phyloP scores from a whole-genome alignment of 2,329 filamentous ascomycete genomes.

The Akanthomyces muscarius region DNA sequence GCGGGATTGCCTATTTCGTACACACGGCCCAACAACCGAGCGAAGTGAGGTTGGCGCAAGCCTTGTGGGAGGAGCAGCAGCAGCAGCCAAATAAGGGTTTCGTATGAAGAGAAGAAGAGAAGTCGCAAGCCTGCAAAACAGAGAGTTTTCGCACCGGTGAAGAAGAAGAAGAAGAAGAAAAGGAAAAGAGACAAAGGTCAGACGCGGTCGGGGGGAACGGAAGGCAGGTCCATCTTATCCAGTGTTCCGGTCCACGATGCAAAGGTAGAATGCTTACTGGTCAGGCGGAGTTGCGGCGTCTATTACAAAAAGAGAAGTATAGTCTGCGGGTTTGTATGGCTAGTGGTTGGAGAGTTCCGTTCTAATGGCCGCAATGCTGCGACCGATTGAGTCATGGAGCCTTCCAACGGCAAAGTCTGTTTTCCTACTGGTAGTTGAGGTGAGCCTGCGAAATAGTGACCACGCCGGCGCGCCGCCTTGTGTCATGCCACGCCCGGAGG shows the following conservation, averaged over 20 bases:
- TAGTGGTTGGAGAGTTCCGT: background rate
- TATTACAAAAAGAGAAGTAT: background rate
- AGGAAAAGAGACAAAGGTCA: background rate
- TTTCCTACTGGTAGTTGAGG: background rate
- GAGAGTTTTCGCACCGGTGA: background rate
- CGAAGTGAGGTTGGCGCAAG: background rate
- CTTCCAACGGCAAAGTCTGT: background rate
- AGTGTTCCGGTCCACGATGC: constrained; percentile 17
- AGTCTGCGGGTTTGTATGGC: background rate
- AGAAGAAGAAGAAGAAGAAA: background rate
- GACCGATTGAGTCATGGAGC: constrained; percentile 8
- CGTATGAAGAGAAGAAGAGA: background rate
- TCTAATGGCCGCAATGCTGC: background rate
- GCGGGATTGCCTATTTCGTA: constrained; percentile 15
- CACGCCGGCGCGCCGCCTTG: background rate
- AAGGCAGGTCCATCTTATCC: constrained; percentile 14
- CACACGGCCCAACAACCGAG: background rate
- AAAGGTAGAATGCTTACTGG: constrained; percentile 14
- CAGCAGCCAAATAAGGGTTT: no score
- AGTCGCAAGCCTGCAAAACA: background rate
- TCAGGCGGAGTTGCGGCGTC: background rate
- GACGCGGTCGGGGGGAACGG: background rate
- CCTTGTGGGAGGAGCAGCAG: background rate
- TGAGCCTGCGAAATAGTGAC: background rate
- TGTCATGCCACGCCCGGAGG: background rate